A percentile compares a stretch with the other conserved stretches of the same genome.
These are phyloP conservation scores for Claviceps digitariae DNA, from an alignment of 2,329 filamentous ascomycete species.

Conservation along the genomic window DNA sequence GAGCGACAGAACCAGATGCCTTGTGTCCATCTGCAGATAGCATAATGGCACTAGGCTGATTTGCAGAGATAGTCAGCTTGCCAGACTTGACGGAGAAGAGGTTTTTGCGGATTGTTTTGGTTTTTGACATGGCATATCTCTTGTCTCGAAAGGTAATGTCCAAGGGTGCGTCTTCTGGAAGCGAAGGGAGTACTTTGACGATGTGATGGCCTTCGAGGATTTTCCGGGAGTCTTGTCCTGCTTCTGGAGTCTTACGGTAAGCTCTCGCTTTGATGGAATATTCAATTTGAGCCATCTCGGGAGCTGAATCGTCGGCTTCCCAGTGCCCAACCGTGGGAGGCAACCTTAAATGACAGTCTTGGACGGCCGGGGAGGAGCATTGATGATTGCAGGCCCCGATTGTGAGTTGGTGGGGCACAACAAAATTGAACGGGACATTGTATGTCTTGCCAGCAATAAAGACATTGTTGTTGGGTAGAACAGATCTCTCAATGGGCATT, in stretches of 20 bases:
- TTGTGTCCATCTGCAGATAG: constrained; percentile 34
- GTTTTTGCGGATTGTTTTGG: constrained; percentile 39
- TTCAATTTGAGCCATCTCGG: constrained; percentile 39
- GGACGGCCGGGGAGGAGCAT: constrained; percentile 29
- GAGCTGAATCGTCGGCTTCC: constrained; percentile 40
- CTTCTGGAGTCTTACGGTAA: constrained; percentile 12
- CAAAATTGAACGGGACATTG: constrained; percentile 43
- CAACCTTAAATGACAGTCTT: constrained; percentile 37
- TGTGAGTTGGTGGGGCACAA: constrained; percentile 44
- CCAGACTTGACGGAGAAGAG: constrained; percentile 39
- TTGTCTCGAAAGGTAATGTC: constrained; percentile 33
- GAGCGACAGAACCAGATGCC: constrained; percentile 27
- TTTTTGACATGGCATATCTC: constrained; percentile 35
- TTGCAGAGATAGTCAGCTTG: constrained; percentile 29
- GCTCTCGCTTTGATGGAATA: constrained; percentile 37
- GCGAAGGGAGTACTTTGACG: constrained; percentile 39
- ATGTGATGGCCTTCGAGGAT: constrained; percentile 28
- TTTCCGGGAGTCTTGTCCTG: constrained; percentile 11
- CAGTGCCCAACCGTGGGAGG: constrained; percentile 40
- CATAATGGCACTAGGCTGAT: constrained; percentile 35
- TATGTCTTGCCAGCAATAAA: constrained; percentile 36
- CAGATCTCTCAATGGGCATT: constrained; percentile 35
- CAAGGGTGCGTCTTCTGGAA: constrained; percentile 36
- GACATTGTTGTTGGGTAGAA: constrained; percentile 32
- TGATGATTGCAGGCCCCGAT: constrained; percentile 41